These are phyloP conservation scores for Phytophthora ramorum DNA, from an alignment of 352 stramenopile species.

Conservation along the genomic window DNA sequence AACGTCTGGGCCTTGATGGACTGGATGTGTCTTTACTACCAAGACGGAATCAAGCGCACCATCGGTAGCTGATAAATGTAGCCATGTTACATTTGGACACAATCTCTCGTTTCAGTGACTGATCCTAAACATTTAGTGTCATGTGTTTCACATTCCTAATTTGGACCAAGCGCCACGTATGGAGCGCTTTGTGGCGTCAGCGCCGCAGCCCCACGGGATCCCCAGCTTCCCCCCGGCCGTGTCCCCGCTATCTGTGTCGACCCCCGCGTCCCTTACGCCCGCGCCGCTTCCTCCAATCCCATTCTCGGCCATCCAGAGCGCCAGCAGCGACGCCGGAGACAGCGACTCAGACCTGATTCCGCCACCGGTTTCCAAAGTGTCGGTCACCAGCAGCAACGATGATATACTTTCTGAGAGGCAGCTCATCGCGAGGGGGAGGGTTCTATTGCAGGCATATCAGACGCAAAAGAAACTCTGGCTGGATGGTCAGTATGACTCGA, in stretches of 20 bases:
- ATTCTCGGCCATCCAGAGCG: slow-evolving; percentile 33
- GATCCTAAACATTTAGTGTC: background rate
- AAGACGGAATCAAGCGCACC: background rate
- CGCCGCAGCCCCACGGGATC: slow-evolving; percentile 3
- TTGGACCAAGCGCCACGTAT: slow-evolving; percentile 2
- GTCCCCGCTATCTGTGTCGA: slow-evolving; percentile 19
- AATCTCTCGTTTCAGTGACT: background rate
- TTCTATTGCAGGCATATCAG: slow-evolving; percentile 57
- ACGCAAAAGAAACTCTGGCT: slow-evolving; percentile 46
- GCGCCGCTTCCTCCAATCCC: slow-evolving; percentile 20
- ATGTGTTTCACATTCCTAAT: background rate
- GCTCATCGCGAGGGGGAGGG: slow-evolving; percentile 54
- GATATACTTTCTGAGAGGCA: slow-evolving; percentile 38
- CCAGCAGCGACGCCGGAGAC: slow-evolving; percentile 6
- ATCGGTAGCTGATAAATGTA: background rate
- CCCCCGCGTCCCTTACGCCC: slow-evolving; percentile 1
- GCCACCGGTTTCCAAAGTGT: background rate
- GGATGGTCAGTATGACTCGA: slow-evolving; percentile 12
- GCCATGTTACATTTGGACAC: background rate
- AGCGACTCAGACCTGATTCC: slow-evolving; percentile 24
- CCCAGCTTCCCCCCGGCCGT: slow-evolving; percentile 10
- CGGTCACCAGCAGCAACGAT: background rate
- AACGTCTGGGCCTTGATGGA: background rate
- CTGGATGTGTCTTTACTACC: background rate
- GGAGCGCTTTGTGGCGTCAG: slow-evolving; percentile 27